Conservation (phyloP, 2,329 filamentous ascomycete genomes). For the Nemania sp. region DNA sequence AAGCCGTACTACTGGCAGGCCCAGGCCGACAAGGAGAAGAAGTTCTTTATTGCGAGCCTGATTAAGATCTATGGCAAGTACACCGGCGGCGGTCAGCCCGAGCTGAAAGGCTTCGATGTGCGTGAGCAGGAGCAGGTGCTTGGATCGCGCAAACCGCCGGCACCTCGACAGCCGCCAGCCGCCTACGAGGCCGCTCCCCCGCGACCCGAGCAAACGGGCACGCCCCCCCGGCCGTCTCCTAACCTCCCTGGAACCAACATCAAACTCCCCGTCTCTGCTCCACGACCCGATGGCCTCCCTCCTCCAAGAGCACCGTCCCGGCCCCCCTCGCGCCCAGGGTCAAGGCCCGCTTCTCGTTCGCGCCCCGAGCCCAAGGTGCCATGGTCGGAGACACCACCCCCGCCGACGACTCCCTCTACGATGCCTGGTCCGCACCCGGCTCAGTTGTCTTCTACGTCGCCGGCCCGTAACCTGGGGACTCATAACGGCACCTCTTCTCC, state of each 20-base stretch:
- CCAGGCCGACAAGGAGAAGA: conserved; percentile 91
- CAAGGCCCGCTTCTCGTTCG: conserved; percentile 25
- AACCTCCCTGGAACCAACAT: conserved; percentile 20
- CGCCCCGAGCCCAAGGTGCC: conserved; percentile 28
- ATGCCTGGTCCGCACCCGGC: conserved; percentile 30
- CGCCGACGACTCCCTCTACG: conserved; percentile 12
- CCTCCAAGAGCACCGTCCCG: conserved; percentile 24
- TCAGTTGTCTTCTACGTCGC: conserved; percentile 34
- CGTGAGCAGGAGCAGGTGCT: conserved; percentile 76
- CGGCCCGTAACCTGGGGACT: conserved; percentile 40
- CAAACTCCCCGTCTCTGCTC: conserved; percentile 18
- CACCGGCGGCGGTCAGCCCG: conserved; percentile 80
- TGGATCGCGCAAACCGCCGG: conserved; percentile 55
- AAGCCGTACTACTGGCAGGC: conserved; percentile 99
- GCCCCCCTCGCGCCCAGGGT: conserved; percentile 28
- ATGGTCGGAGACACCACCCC: conserved; percentile 20
- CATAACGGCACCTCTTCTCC: conserved; percentile 52
- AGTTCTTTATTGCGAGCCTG: conserved; percentile 95
- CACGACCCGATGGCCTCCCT: conserved; percentile 29
- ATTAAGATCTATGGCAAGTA: conserved; percentile 98
- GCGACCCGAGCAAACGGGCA: conserved; percentile 23
- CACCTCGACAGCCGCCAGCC: conserved; percentile 37
- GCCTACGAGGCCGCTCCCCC: conserved; percentile 32
- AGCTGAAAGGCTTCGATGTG: conserved; percentile 79
- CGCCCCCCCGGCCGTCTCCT: conserved; percentile 29